These are phyloP conservation scores for Penicillium sp. DNA, from an alignment of 2,329 filamentous ascomycete genomes.

Conservation along the genomic window DNA sequence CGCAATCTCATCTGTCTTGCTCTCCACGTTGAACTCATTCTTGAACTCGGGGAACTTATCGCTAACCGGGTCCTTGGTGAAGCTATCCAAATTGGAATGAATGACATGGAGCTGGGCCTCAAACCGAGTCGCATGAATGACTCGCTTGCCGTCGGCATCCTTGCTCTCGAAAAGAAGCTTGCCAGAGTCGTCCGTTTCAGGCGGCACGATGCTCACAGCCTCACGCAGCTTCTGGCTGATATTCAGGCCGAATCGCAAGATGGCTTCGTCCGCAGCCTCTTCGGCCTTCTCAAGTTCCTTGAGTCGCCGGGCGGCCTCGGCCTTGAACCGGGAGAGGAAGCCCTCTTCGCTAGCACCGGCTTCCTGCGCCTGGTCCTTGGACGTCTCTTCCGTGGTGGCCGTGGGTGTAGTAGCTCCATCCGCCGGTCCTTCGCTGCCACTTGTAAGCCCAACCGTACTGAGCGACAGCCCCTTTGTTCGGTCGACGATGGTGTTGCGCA, in stretches of 20 bases:
- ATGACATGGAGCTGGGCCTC: conserved; percentile 96
- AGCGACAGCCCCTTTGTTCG: conserved; percentile 75
- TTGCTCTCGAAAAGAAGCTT: conserved; percentile 90
- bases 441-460: conserved; percentile 39
- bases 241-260: conserved; percentile 87
- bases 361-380: conserved; percentile 25
- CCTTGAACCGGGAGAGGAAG: conserved; percentile 73
- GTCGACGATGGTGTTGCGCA: conserved; percentile 67
- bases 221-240: conserved; percentile 87
- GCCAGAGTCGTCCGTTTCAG: conserved; percentile 54
- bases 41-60: conserved; percentile 75
- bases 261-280: conserved; percentile 92
- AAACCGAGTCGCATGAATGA: conserved; percentile 91
- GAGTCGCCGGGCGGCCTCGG: conserved; percentile 77
- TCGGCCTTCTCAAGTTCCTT: conserved; percentile 91
- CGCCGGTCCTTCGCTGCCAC: conserved; percentile 26
- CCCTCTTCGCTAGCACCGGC: conserved; percentile 51
- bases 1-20: conserved; percentile 81
- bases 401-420: conserved; percentile 35
- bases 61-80: conserved; percentile 76
- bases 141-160: conserved; percentile 82
- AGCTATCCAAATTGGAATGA: conserved; percentile 79
- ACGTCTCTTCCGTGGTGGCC: conserved; percentile 21
- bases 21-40: conserved; percentile 73
- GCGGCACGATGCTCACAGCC: conserved; percentile 83